Evolutionary conservation across 768 basidiomycete species (phyloP).

Genomic region (Serendipita sp.): DNA sequence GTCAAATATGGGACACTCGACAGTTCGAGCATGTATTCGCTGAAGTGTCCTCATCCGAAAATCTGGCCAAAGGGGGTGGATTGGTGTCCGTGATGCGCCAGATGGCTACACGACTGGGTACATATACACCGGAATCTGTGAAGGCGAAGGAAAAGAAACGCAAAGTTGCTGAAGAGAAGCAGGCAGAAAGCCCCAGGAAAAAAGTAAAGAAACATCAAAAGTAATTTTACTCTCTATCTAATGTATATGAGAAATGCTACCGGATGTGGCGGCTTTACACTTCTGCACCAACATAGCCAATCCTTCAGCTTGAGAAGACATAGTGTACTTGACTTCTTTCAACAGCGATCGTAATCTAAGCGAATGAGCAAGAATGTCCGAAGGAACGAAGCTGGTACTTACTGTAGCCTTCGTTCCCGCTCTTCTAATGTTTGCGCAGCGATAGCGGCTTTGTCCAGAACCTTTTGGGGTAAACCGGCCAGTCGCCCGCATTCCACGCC

Average conservation of each 20-base stretch:
- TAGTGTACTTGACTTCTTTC: background rate
- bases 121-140: constrained; percentile 1
- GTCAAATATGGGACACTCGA: constrained; percentile 40
- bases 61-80: constrained; percentile 9
- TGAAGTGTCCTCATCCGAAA: constrained; percentile 32
- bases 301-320: background rate
- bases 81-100: constrained; percentile 9
- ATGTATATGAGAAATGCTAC: too few species aligned
- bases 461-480: constrained; percentile 58
- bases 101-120: constrained; percentile 8
- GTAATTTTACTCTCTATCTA: background rate
- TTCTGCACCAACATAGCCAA: too few species aligned
- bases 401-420: background rate
- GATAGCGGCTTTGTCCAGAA: constrained; percentile 42
- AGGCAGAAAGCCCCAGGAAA: constrained; percentile 12
- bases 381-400: background rate
- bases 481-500: constrained; percentile 86
- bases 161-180: constrained; percentile 12
- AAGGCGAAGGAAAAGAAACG: constrained; percentile 17
- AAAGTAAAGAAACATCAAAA: constrained; percentile 16
- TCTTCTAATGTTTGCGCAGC: background rate
- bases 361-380: background rate
- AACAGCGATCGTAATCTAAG: background rate
- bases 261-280: too few species aligned
- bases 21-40: constrained; percentile 36